A percentile compares a stretch with the other conserved stretches of the same genome.
phyloP scores from a whole-genome alignment of 2,329 filamentous ascomycete genomes.

The Ceratocystis huliohia region DNA sequence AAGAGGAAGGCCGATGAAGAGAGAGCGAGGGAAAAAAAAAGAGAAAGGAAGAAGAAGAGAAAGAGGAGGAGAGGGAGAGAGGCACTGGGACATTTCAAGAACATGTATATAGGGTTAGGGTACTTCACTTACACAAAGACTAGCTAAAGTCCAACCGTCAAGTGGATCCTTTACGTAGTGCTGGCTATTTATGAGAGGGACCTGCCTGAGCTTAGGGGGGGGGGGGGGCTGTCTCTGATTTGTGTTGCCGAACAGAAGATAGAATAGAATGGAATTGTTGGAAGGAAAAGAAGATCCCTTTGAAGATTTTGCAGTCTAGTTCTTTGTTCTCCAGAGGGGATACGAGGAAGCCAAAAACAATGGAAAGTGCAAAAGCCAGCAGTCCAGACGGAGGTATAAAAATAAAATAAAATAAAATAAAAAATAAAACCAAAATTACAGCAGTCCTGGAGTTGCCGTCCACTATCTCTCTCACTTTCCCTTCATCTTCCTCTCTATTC shows the following conservation, averaged over 20 bases:
- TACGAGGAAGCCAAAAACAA: neutral
- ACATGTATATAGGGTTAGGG: neutral
- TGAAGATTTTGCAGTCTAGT: neutral
- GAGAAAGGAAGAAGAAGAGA: neutral
- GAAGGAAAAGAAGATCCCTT: neutral
- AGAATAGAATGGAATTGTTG: constrained; percentile 6
- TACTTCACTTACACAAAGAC: neutral
- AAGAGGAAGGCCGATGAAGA: neutral
- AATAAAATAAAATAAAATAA: neutral
- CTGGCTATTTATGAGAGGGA: neutral
- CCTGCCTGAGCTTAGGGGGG: neutral
- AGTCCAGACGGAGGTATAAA: neutral
- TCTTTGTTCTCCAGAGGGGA: neutral
- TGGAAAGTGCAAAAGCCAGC: neutral
- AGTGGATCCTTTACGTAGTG: neutral
- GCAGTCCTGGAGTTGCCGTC: neutral
- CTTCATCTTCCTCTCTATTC: neutral
- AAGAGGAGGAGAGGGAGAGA: neutral
- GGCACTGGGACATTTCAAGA: neutral
- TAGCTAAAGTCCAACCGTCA: neutral
- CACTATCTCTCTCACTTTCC: neutral
- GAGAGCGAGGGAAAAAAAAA: neutral
- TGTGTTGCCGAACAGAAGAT: neutral
- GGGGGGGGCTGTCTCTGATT: neutral
- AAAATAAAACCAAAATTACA: neutral